Base-by-base conservation (phyloP, 495 filamentous ascomycete genomes). In the Hypoxylon perforatum region DNA sequence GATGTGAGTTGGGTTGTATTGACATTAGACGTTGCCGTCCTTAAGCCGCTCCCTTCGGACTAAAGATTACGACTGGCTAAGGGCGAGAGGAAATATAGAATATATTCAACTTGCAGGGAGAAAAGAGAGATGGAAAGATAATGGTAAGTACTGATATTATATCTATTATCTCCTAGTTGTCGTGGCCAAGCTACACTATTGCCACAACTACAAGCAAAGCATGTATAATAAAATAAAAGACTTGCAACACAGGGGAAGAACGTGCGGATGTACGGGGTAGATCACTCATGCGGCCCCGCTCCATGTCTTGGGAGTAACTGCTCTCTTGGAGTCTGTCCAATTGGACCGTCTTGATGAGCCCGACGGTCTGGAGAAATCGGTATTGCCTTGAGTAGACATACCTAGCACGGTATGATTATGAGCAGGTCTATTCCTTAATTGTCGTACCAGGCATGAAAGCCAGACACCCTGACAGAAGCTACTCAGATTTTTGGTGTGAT, bases 261-360 rank as follows among this genome's bases (percentile, higher is more conserved):
- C 30, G 60, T 58, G 48, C 56, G 61, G 65, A 66, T 57, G 66
- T 64, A 73, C 63, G 57, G 59, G 63, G 67, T 63, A 73, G 70
- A 73, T 73, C 72, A 72, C 56, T 67, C 51, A 68, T 72, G 50
- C 70, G 69, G 70, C 65, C 61, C 62, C 60, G 61, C 62, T 65
- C 51, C 57, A 66, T 70, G 67, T 65, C 62, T 65, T 65, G 41
- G 62, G 57, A 57, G 55, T 51, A 57, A 66, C 54, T 52, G 57
- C 52, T 66, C 61, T 47, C 48, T 58, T 46, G 39, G 17, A 45
- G 45, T 46, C 36, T 51, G 25, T 42, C 66, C 60, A 69, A 69
- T 70, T 70, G 62, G 62, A 45, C 62, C 39, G 14, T 50, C 45
- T 44, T 23, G 51, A 49, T 25, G 67, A 62, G 67, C 67, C 67